Evolutionary conservation across 768 basidiomycete species (phyloP), one percentile per base, ranked within the genome.

Genomic region (Auriscalpium vulgare): DNA sequence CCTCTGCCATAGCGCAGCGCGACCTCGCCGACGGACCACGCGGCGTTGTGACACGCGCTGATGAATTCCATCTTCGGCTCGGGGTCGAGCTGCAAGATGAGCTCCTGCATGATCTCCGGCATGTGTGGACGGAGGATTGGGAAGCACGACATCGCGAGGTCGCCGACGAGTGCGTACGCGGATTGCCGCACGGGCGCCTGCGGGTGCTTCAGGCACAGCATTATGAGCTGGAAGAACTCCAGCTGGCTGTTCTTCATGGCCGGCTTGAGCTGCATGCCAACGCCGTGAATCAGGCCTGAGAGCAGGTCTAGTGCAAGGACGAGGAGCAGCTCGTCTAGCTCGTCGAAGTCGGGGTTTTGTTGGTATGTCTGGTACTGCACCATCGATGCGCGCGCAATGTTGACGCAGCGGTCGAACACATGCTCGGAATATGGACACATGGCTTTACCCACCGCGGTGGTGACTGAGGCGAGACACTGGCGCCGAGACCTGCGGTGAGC

Each of bases 11-110:
- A 94, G 48, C 93, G 90, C 59, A 99, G 73, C 8, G 97, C 92
- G 36, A 99, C 92, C 71, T 99, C 97, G 46, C 97, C 97, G 34
- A 97, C 94, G n/a, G 93, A 94, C 97, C 97, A 99, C 1, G 95
- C 95, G 10, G 97, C 97, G 67, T 99, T 99, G 72, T 99, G 98
- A 69, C 92, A 95, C 6, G 95, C 97, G 62, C 92, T 95, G 59
- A 98, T 84, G 66, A 94, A 93, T 69, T 97, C 95, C 36, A 88
- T 78, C 64, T 91, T 90, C 1, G 95, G 97, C 66, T 95, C 91
- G 5, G 90, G 88, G 59, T 94, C 89, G 52, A 99, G 87, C 65
- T 98, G 95, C 43, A 80, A 73, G 59, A 90, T 88, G 54, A 99
- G 78, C 67, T 94, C 89, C 14, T 83, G 78, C 89, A 98, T 94